phyloP scores from a whole-genome alignment of 805 yeast species.

The Candida sithepensis region DNA sequence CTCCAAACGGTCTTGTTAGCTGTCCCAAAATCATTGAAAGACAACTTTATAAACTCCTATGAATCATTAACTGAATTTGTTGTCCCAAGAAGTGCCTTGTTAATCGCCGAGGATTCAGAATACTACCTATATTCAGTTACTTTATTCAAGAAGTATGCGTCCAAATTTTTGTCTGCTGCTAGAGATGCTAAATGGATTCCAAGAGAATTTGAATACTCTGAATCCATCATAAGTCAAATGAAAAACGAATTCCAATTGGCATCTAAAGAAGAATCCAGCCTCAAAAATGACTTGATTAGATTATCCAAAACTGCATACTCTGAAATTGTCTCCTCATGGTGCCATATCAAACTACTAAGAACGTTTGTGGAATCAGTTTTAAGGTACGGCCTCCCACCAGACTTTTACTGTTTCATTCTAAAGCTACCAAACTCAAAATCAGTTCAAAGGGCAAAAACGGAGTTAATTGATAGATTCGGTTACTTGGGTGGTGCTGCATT shows the following conservation, averaged over 20 bases:
- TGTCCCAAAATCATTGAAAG: slow-evolving; percentile 65
- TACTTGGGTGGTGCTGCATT: slow-evolving; percentile 91
- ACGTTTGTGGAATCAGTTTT: slow-evolving; percentile 89
- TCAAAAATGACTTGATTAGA: slow-evolving; percentile 75
- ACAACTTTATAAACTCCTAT: slow-evolving; percentile 63
- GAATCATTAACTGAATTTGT: slow-evolving; percentile 78
- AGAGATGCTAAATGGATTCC: slow-evolving; percentile 90
- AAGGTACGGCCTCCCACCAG: slow-evolving; percentile 96
- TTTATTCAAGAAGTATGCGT: slow-evolving; percentile 74
- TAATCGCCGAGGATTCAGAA: slow-evolving; percentile 70
- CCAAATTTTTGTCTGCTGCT: slow-evolving; percentile 63
- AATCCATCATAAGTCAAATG: slow-evolving; percentile 65
- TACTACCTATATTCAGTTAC: slow-evolving; percentile 73
- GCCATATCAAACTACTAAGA: slow-evolving; percentile 84
- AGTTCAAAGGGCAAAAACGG: slow-evolving; percentile 58
- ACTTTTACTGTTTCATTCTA: slow-evolving; percentile 56
- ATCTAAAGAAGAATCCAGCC: slow-evolving; percentile 65
- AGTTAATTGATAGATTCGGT: slow-evolving; percentile 72
- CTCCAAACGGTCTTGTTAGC: slow-evolving; percentile 83
- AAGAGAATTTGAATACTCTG: slow-evolving; percentile 86
- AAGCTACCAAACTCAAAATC: slow-evolving; percentile 36
- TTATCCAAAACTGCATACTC: slow-evolving; percentile 86
- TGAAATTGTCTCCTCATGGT: slow-evolving; percentile 82
- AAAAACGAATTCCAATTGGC: slow-evolving; percentile 78
- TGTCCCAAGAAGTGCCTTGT: slow-evolving; percentile 84